Percentiles rank a stretch among this genome's conserved stretches.
phyloP scores from a whole-genome alignment of 768 basidiomycete genomes.

The Holtermannia corniformis region DNA sequence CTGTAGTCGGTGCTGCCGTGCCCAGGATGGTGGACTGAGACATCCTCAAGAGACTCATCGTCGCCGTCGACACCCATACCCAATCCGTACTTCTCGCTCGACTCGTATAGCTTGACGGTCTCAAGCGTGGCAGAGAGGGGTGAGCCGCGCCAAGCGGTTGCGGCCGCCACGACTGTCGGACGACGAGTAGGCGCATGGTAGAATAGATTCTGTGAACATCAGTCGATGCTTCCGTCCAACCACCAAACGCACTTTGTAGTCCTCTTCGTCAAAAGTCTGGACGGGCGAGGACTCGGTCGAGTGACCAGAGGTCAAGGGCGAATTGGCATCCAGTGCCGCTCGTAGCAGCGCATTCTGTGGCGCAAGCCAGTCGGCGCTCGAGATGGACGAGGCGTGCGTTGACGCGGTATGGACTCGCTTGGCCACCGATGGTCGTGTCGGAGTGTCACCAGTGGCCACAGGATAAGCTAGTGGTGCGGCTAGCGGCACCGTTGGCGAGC shows the following conservation, averaged over 20 bases:
- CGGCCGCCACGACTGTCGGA: background rate
- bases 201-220: slow-evolving; percentile 25
- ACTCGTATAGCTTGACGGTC: too few relatives aligned
- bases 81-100: too few relatives aligned
- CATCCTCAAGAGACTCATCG: background rate
- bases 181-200: slow-evolving; percentile 28
- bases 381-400: background rate
- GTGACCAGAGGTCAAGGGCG: background rate
- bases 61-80: background rate
- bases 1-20: background rate
- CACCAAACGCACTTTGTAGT: slow-evolving; percentile 23
- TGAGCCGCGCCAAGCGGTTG: background rate
- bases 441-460: slow-evolving; percentile 14
- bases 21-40: background rate
- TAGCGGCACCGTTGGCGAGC: background rate
- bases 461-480: slow-evolving; percentile 15
- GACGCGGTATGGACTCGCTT: background rate
- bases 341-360: background rate
- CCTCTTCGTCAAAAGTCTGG: slow-evolving; percentile 18
- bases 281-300: slow-evolving; percentile 8
- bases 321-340: slow-evolving; percentile 8
- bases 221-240: background rate
- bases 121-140: too few relatives aligned
- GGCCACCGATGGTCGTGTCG: background rate
- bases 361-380: background rate